These are phyloP conservation scores for Globisporangium abappressorium DNA, from an alignment of 352 stramenopile genomes.

Conservation along the genomic window DNA sequence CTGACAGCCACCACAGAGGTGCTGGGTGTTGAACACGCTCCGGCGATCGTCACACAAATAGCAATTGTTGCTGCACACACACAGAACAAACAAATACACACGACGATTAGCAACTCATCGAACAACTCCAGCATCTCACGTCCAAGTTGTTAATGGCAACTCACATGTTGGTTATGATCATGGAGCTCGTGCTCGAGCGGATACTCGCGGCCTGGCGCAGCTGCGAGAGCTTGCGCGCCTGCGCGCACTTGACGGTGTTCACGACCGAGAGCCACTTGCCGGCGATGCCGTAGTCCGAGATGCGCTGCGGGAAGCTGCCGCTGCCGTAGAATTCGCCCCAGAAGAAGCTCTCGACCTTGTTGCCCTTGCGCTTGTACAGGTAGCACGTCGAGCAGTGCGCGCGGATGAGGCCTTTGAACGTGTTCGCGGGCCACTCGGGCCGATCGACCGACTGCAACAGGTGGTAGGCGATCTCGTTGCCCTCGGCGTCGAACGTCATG, in stretches of 20 bases:
- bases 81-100: neutral
- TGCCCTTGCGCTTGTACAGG: slow-evolving; percentile 21
- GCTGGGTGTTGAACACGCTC: neutral
- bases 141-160: neutral
- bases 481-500: slow-evolving; percentile 27
- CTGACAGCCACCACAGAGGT: slow-evolving; percentile 26
- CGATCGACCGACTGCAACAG: slow-evolving; percentile 42
- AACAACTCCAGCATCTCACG: neutral
- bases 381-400: slow-evolving; percentile 31
- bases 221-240: slow-evolving; percentile 15
- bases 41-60: slow-evolving; percentile 2
- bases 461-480: slow-evolving; percentile 41
- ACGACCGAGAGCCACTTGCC: slow-evolving; percentile 35
- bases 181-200: neutral
- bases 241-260: slow-evolving; percentile 24
- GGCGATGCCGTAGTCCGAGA: slow-evolving; percentile 31
- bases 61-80: slow-evolving; percentile 19
- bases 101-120: neutral
- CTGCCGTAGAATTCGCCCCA: slow-evolving; percentile 30
- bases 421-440: slow-evolving; percentile 24
- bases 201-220: slow-evolving; percentile 10
- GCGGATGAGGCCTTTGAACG: slow-evolving; percentile 30
- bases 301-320: slow-evolving; percentile 25
- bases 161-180: neutral
- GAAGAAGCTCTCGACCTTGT: slow-evolving; percentile 31